Base-by-base conservation (phyloP, 805 yeast genomes). In the Blastobotrys attinorum region DNA sequence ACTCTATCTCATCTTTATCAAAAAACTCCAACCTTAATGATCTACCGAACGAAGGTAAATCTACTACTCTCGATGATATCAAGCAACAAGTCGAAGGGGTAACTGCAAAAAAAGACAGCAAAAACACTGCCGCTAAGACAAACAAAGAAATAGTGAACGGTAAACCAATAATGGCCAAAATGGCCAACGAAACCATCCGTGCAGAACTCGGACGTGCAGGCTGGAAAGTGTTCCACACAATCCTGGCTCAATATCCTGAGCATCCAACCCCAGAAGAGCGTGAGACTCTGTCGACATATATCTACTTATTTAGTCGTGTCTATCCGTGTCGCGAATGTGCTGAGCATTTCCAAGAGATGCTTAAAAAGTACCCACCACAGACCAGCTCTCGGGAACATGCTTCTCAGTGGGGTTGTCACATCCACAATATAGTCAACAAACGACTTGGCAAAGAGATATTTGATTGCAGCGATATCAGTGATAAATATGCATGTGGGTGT, bases 401-500 rank as follows among this genome's bases (percentile, higher is more conserved):
- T 1, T 87, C 96, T 0, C 66, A 85, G 51, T 92, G 98, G 98
- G 98, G 98, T 1, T 92, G 98, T 59, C 82, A 82, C 56, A 70
- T 89, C 3, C 97, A 89, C 65, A 89, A 90, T 61, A 72, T 79
- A 56, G 97, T 89, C 29, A 90, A 90, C 61, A 76, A 75, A 43
- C 67, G 81, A 41, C 69, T 89, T 36, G 70, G 70, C 3, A 86
- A 89, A 54, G 76, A 73, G 1, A 68, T 71, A 15, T 92, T 87
- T 61, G 97, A 92, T 61, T 92, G 99, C 61, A 71, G 85, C 2
- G 77, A 74, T 5, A 83, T 92, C 44, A 67, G 85, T 43, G 96
- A 87, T 53, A 92, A 86, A 63, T 92, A 92, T 62, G 95, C 89
- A 56, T 90, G 98, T 68, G 98, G 98, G 0, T 90, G 98, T 65